Evolutionary conservation across 208 protist genomes (phyloP), one percentile per base, ranked within the genome.

Genomic region (Acanthamoeba divionensis): DNA sequence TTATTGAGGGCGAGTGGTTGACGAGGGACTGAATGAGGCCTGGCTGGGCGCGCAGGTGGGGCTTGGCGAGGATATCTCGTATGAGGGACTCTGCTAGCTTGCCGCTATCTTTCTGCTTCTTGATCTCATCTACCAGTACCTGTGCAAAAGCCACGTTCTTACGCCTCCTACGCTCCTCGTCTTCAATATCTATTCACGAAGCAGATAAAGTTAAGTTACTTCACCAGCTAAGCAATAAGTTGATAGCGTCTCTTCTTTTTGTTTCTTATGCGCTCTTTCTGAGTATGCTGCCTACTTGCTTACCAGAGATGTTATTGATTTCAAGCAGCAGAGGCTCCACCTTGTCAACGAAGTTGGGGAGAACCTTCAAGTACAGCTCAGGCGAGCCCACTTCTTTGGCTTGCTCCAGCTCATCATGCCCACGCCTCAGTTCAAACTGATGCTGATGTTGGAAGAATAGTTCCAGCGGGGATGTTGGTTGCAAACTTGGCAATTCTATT

Each of bases 71-170:
- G n/a, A 85, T 85, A 54, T 85, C 75, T 54, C 63, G 36, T 54
- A 85, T 55, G 21, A 85, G 15, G 5, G 75, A 26, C 47, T 85
- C 75, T 21, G 67, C 67, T 47, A 77, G 6, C 67, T 29, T 45
- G 24, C 12, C 41, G 21, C 54, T 77, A 24, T 77, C 67, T 21
- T 47, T 47, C 7, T 55, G 54, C 67, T 77, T 54, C 29, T 85
- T 85, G 24, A 38, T 7, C 21, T 55, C 75, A 18, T 85, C 75
- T 13, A 63, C 47, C 29, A 85, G 21, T 21, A 21, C 44, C 31
- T 54, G 75, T 31, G 47, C 7, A 65, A 85, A 55, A n/a, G 75
- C 75, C 18, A 85, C 75, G 75, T 85, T 85, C 75, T 63, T 85
- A 15, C 75, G 52, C 21, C 47, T 85, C 0, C 75, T 29, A 18